These are phyloP conservation scores for Naganishia cerealis DNA, from an alignment of 1,284 basidiomycete species.

Conservation along the genomic window DNA sequence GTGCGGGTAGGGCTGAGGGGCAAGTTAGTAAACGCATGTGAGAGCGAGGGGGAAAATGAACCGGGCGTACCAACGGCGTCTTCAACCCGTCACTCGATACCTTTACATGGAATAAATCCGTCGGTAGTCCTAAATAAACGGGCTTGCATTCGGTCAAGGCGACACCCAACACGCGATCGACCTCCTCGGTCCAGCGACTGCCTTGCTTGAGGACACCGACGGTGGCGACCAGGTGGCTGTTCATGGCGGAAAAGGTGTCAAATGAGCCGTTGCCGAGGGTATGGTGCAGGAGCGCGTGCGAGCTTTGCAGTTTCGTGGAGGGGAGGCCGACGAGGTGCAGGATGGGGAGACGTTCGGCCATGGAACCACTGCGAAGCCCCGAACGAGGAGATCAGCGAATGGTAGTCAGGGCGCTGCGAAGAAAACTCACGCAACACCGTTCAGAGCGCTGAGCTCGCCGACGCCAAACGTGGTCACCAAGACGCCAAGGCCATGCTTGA, in stretches of 20 bases:
- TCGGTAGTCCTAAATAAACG: slow-evolving; percentile 84
- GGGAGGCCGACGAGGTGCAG: slow-evolving; percentile 73
- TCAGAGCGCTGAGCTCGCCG: slow-evolving; percentile 80
- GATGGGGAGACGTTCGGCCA: slow-evolving; percentile 84
- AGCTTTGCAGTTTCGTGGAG: slow-evolving; percentile 37
- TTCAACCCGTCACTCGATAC: slow-evolving; percentile 68
- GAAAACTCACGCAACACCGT: slow-evolving; percentile 63
- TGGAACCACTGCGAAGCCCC: slow-evolving; percentile 54
- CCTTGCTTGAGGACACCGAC: slow-evolving; percentile 64
- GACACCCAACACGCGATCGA: slow-evolving; percentile 75
- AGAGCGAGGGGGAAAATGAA: background rate
- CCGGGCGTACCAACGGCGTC: slow-evolving; percentile 59
- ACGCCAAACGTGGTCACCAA: slow-evolving; percentile 82
- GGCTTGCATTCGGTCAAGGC: slow-evolving; percentile 76
- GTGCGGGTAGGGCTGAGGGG: slow-evolving; percentile 51
- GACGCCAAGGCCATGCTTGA: slow-evolving; percentile 73
- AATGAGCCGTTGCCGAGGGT: slow-evolving; percentile 78
- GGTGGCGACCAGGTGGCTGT: slow-evolving; percentile 71
- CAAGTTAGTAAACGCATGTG: background rate
- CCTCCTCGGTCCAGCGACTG: slow-evolving; percentile 63
- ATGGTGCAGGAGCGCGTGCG: slow-evolving; percentile 71
- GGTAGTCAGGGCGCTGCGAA: background rate
- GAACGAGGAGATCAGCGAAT: slow-evolving; percentile 41
- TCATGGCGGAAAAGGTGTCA: slow-evolving; percentile 75
- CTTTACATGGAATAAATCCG: slow-evolving; percentile 71